Evolutionary conservation across 225 moss, liverwort and hornwort genomes (phyloP), one percentile per base, ranked within the genome.

Genomic region (Asterella californica): DNA sequence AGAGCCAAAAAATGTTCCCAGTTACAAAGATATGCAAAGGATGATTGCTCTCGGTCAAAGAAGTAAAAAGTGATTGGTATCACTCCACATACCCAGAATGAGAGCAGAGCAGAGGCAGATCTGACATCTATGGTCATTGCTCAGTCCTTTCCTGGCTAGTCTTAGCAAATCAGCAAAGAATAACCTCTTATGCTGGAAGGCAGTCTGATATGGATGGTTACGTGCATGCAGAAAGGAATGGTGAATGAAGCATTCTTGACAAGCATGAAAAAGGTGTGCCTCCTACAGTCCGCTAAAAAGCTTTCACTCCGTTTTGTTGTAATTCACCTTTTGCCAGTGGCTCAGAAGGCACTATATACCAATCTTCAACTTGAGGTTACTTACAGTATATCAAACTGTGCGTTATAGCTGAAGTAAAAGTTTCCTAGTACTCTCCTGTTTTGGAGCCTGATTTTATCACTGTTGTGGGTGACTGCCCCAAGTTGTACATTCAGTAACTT

Each of bases 181-280:
- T 15, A 0, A 74, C n/a, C 29, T 67, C 34, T 9, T 36, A 17
- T 17, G 0, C 33, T 67, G 19, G 21, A 19, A 18, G 30, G 52
- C 17, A 32, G 12, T 33, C 52, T 74, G 27, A 74, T 30, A 25
- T 49, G 24, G 15, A 36, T 57, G 24, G 75, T 9, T 76, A 36
- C 79, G 62, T 79, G 70, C 36, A 37, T 91, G 86, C 92, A 96
- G 96, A 87, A 66, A 89, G 94, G 91, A 78, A 94, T 96, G 77
- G 85, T 94, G 30, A 84, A 91, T 78, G 79, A 90, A 66, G 80
- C 9, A 61, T 92, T 96, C 76, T 88, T 96, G 45, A 82, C 90
- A 69, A 84, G 79, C 69, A 91, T 94, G 91, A 94, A 89, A 84
- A 86, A 83, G 91, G 95, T 89, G 65, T 53, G 34, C 9, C 12